Percentiles rank a stretch among this genome's conserved stretches.
These are phyloP conservation scores for Aspergillus tubingensis DNA, from an alignment of 2,329 filamentous ascomycete species.

Conservation along the genomic window DNA sequence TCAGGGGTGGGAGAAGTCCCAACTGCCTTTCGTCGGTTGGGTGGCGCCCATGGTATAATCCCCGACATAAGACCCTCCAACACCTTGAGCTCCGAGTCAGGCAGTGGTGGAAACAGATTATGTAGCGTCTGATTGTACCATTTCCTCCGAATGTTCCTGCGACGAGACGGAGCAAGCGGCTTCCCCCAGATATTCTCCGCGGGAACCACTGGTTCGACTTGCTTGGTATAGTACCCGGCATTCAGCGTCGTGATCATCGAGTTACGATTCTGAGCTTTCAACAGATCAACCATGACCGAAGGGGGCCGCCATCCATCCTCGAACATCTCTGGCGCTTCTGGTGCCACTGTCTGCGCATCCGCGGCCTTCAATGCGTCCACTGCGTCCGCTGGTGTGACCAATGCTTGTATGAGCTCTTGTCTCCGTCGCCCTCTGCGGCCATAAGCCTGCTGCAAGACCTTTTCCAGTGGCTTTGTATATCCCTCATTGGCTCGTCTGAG, in stretches of 20 bases:
- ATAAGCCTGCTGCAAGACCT: slow-evolving; percentile 58
- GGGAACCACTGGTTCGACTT: slow-evolving; percentile 34
- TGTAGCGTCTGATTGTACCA: slow-evolving; percentile 40
- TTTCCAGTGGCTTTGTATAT: slow-evolving; percentile 52
- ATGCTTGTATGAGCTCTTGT: slow-evolving; percentile 47
- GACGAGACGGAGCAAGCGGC: slow-evolving; percentile 32
- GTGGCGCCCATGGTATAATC: slow-evolving; percentile 32
- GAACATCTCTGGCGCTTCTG: background rate
- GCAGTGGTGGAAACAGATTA: slow-evolving; percentile 42
- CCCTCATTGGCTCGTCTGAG: slow-evolving; percentile 59
- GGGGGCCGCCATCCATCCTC: slow-evolving; percentile 40
- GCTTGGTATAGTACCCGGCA: slow-evolving; percentile 28
- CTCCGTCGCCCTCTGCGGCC: slow-evolving; percentile 58
- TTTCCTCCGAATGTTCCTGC: slow-evolving; percentile 36
- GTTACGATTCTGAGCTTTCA: slow-evolving; percentile 38
- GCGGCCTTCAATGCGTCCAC: slow-evolving; percentile 16
- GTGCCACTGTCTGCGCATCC: background rate
- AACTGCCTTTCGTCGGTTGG: slow-evolving; percentile 28
- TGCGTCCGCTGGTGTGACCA: slow-evolving; percentile 33
- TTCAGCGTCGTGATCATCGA: slow-evolving; percentile 27
- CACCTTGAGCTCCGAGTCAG: slow-evolving; percentile 37
- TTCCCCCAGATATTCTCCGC: slow-evolving; percentile 40
- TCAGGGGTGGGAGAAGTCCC: slow-evolving; percentile 2
- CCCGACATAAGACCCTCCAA: slow-evolving; percentile 39
- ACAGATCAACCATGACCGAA: slow-evolving; percentile 31